Evolutionary conservation across 371 early-diverging fungal species (phyloP), one percentile per base, ranked within the genome.

Genomic region (Lichtheimia corymbifera): DNA sequence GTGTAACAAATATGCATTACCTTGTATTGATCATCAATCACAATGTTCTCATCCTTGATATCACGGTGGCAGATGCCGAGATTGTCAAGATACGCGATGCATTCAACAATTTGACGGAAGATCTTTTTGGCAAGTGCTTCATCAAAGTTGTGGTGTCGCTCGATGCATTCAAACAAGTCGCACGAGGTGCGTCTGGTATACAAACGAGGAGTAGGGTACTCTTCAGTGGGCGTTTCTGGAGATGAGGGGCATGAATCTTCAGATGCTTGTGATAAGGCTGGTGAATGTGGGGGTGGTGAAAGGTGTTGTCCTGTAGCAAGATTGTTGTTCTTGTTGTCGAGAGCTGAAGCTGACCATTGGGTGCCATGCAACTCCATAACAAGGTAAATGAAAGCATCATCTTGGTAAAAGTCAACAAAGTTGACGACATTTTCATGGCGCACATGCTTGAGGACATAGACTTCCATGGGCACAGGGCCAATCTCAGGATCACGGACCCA

Each of bases 131-230:
- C 79, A 28, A 76, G 66, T 2, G 71, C 59, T 70, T 93, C 93
- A 40, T 83, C 73, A 66, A 93, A 82, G 57, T 74, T 77, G 51
- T 71, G 79, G 62, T 85, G 84, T 40, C 78, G 79, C 61, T 91
- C 90, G 51, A 92, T 90, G 66, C 89, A 91, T 67, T 93, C 93
- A 71, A 93, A 93, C 42, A 93, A 73, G 63, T 93, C 93, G 58
- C 85, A 86, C 1, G 84, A 84, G 0, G 84, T 82, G 15, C 84
- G 71, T 11, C 83, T 75, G 12, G 74, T 76, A 63, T 80, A 71
- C 18, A 71, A 63, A 30, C 77, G 65, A 1, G 74, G 47, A n/a
- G n/a, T n/a, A 5, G n/a, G 55, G 27, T 67, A 63, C 42, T 68
- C 66, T 11, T 65, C 65, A 18, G 53, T 51, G 3, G 58, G 53